Percentiles rank a stretch among this genome's conserved stretches.
phyloP scores from a whole-genome alignment of 768 basidiomycete species.

The Rhizopogon roseolus region DNA sequence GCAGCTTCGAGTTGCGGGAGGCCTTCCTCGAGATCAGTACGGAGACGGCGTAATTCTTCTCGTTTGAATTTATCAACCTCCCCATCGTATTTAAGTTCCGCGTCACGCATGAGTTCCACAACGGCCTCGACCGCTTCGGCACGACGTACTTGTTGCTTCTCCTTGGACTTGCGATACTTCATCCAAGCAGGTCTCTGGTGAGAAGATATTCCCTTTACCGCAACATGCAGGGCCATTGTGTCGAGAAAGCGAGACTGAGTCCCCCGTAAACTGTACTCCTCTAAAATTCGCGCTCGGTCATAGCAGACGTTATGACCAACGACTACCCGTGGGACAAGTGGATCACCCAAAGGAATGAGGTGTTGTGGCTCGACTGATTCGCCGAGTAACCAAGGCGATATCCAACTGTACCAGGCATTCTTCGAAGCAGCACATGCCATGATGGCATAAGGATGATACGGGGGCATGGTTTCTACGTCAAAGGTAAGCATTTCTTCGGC shows the following conservation, averaged over 20 bases:
- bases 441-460: constrained; percentile 74
- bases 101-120: constrained; percentile 45
- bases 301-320: constrained; percentile 96
- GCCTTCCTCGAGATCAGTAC: constrained; percentile 35
- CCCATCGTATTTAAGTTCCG: constrained; percentile 26
- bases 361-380: constrained; percentile 54
- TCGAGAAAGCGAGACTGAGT: constrained; percentile 83
- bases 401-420: constrained; percentile 93
- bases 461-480: constrained; percentile 92
- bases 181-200: constrained; percentile 94
- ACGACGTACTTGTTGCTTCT: constrained; percentile 45
- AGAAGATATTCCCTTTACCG: constrained; percentile 90
- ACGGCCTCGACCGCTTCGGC: constrained; percentile 63
- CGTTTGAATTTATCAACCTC: constrained; percentile 36
- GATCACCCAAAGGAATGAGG: constrained; percentile 68
- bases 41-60: constrained; percentile 35
- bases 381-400: constrained; percentile 87
- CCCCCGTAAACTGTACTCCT: constrained; percentile 73
- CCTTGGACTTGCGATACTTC: constrained; percentile 73
- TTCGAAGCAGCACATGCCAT: constrained; percentile 85
- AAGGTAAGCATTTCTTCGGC: constrained; percentile 77
- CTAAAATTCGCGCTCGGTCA: constrained; percentile 75
- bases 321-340: constrained; percentile 52
- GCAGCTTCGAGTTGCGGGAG: constrained; percentile 31
- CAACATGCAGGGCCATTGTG: constrained; percentile 93